Evolutionary conservation across 176 grass and related monocot genomes (phyloP), one percentile per base, ranked within the genome.

Genomic region (Triticum dicoccoides): DNA sequence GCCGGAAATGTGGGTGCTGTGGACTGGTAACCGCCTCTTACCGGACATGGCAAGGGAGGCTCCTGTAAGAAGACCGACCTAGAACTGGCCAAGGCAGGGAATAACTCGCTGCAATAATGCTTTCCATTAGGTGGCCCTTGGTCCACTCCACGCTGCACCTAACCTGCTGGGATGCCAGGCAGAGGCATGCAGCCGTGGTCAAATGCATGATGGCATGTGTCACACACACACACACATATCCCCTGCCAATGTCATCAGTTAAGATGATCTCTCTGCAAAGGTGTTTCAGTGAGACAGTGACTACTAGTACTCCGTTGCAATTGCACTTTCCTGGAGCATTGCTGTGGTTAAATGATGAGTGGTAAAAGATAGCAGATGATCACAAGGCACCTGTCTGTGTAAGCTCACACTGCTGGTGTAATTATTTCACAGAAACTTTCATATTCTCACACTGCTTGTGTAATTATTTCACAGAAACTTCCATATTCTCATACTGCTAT

Each of bases 11-110:
- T 70, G 18, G 87, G 84, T 88, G 52, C 85, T 90, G 88, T 97
- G 83, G 94, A 97, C 92, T 89, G 91, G 80, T 97, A 97, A 97
- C 94, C 82, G 87, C 82, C 82, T 74, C 82, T 85, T 84, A 65
- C 85, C 54, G 73, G 61, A 41, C 76, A 89, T 77, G 75, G 88
- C 78, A 91, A 86, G 80, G 30, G 63, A 88, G 79, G 80, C 66
- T 82, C 76, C 82, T 75, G 59, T 83, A 72, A 81, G 29, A 94
- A 78, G 76, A 82, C 73, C 75, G 69, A 42, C 64, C 81, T 79
- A 79, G 61, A 91, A 95, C 71, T 88, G 86, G 80, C 80, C 86
- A 81, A 91, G 88, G 78, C 83, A 92, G 24, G 21, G 83, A 77
- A 86, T 82, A 77, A 78, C 86, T 72, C 77, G 69, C 33, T 17